These are phyloP conservation scores for Paramecium sonneborni DNA, from an alignment of 73 alveolate genomes.

Conservation along the genomic window DNA sequence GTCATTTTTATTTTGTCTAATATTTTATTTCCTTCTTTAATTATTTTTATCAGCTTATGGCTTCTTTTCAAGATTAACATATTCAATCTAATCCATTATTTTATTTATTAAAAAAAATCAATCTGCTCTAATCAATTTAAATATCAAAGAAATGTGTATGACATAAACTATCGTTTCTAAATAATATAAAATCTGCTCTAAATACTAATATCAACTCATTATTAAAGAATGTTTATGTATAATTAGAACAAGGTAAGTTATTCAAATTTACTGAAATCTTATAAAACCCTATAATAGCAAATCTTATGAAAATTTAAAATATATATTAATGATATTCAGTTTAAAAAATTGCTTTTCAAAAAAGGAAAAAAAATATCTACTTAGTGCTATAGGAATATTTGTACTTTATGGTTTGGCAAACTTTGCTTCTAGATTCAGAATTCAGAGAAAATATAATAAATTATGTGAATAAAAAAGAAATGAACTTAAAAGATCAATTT, in stretches of 20 bases:
- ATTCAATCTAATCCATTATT: neutral
- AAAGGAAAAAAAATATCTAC: neutral
- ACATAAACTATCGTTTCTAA: neutral
- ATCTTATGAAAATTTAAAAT: neutral
- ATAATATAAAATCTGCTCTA: neutral
- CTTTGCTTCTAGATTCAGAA: neutral
- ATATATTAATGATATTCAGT: neutral
- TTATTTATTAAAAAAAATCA: neutral
- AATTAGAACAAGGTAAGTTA: no score
- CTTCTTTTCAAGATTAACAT: neutral
- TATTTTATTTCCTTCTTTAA: neutral
- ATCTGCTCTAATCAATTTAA: neutral
- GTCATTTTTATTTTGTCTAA: neutral
- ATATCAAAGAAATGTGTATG: neutral
- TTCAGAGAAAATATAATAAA: neutral
- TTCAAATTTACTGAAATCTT: no score
- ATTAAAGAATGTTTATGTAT: neutral
- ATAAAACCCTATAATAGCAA: neutral
- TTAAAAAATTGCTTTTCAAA: neutral
- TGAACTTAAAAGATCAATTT: neutral
- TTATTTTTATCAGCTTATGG: neutral
- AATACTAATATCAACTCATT: neutral
- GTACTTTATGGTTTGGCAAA: neutral
- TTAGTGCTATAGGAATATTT: neutral
- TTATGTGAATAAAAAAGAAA: neutral